phyloP scores from a whole-genome alignment of 1,284 basidiomycete species.

The Gomphus sp. region DNA sequence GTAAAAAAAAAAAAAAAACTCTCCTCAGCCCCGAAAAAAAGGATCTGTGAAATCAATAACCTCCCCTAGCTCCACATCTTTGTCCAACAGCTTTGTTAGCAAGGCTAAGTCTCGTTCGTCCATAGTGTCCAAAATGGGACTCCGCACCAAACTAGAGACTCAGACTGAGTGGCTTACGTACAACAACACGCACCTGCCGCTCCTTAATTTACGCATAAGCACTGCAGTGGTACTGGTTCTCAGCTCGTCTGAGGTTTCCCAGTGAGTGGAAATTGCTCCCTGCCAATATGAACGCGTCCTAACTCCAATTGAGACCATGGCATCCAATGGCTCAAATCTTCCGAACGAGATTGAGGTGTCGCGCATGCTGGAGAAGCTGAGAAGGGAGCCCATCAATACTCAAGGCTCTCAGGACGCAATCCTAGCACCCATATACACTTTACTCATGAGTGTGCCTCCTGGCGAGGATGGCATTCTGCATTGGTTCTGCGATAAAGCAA shows the following conservation, averaged over 20 bases:
- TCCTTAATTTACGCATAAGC: too few relatives aligned
- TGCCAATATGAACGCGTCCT: neutral
- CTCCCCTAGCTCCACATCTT: slow-evolving; percentile 43
- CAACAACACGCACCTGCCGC: too few relatives aligned
- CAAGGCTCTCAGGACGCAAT: slow-evolving; percentile 37
- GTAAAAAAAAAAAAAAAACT: neutral
- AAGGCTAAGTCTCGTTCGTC: slow-evolving; percentile 43
- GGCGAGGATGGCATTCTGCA: slow-evolving; percentile 37
- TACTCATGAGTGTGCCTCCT: slow-evolving; percentile 40
- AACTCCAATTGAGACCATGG: neutral
- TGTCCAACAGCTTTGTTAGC: slow-evolving; percentile 44
- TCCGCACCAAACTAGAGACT: neutral
- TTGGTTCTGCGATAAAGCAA: slow-evolving; percentile 64
- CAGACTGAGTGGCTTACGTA: neutral
- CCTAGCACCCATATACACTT: slow-evolving; percentile 43
- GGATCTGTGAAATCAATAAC: slow-evolving; percentile 22
- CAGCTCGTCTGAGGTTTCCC: neutral
- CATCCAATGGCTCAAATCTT: neutral
- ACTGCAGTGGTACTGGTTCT: neutral
- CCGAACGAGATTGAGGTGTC: slow-evolving; percentile 5
- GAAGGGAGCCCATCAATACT: slow-evolving; percentile 46
- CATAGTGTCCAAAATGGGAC: slow-evolving; percentile 28
- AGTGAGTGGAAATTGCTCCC: neutral
- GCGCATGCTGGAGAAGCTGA: slow-evolving; percentile 34
- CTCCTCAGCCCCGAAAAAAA: neutral